Conservation (phyloP, 805 yeast genomes). For the Cephaloascus fragrans region DNA sequence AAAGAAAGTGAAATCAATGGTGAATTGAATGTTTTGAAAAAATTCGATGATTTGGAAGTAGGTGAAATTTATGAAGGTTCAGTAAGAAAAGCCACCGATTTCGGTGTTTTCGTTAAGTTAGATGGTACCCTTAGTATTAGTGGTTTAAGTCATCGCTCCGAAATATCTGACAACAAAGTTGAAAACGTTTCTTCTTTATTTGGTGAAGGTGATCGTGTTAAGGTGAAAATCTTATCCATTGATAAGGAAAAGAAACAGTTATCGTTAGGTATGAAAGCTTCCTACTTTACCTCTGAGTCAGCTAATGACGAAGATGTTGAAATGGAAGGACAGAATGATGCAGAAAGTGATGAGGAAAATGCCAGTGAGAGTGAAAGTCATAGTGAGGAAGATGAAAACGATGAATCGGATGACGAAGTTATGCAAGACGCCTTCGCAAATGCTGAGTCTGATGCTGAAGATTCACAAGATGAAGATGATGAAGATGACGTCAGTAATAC, state of each 20-base stretch:
- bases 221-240: slow-evolving; percentile 64
- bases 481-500: slow-evolving; percentile 16
- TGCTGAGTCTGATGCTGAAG: slow-evolving; percentile 15
- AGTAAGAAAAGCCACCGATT: slow-evolving; percentile 69
- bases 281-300: slow-evolving; percentile 50
- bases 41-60: slow-evolving; percentile 55
- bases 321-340: slow-evolving; percentile 13
- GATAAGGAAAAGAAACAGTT: slow-evolving; percentile 61
- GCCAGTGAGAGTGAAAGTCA: slow-evolving; percentile 5
- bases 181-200: slow-evolving; percentile 57
- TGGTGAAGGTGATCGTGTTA: slow-evolving; percentile 84
- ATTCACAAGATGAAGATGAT: slow-evolving; percentile 16
- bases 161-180: slow-evolving; percentile 64
- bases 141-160: slow-evolving; percentile 82
- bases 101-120: slow-evolving; percentile 82
- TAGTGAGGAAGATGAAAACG: slow-evolving; percentile 18
- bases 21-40: slow-evolving; percentile 44
- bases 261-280: slow-evolving; percentile 90
- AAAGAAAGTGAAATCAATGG: slow-evolving; percentile 78
- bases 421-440: slow-evolving; percentile 24
- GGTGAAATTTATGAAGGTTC: slow-evolving; percentile 74
- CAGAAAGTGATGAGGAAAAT: slow-evolving; percentile 17
- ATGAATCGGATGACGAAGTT: slow-evolving; percentile 20
- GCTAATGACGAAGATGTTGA: slow-evolving; percentile 14
- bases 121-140: slow-evolving; percentile 66